Percentiles rank a stretch among this genome's conserved stretches.
These are phyloP conservation scores for Chalciporus chontae DNA, from an alignment of 768 basidiomycete species.

Conservation along the genomic window DNA sequence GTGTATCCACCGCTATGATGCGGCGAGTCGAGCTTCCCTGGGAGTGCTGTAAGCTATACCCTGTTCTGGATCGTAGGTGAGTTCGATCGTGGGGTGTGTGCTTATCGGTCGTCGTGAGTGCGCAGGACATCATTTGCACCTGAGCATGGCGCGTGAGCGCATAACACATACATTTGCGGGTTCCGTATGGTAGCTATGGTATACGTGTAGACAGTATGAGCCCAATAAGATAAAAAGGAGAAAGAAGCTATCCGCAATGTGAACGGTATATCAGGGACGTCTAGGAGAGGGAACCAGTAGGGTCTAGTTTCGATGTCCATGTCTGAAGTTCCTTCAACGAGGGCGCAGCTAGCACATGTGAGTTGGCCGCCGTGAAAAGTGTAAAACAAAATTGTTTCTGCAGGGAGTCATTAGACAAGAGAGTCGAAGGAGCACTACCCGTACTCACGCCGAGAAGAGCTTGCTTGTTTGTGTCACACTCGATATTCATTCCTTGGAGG, in stretches of 20 bases:
- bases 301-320: slow-evolving; percentile 85
- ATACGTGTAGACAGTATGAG: slow-evolving; percentile 23
- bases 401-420: slow-evolving; percentile 3
- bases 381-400: slow-evolving; percentile 88
- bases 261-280: not conserved
- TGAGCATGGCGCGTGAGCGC: not conserved
- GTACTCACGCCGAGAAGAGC: slow-evolving; percentile 73
- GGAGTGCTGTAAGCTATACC: too few relatives aligned
- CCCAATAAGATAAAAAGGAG: slow-evolving; percentile 15
- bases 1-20: too few relatives aligned
- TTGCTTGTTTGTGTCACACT: slow-evolving; percentile 85
- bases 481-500: slow-evolving; percentile 79
- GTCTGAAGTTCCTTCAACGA: slow-evolving; percentile 77
- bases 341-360: slow-evolving; percentile 82
- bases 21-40: too few relatives aligned
- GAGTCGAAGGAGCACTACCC: not conserved
- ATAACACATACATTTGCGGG: slow-evolving; percentile 8
- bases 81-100: too few relatives aligned
- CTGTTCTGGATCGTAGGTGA: too few relatives aligned
- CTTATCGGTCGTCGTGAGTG: too few relatives aligned
- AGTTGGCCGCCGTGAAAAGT: slow-evolving; percentile 88
- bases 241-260: not conserved
- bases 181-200: slow-evolving; percentile 23
- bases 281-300: slow-evolving; percentile 60
- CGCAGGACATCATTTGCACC: not conserved